These are phyloP conservation scores for Yarrowia phangngaensis DNA, from an alignment of 805 yeast species.

Conservation along the genomic window DNA sequence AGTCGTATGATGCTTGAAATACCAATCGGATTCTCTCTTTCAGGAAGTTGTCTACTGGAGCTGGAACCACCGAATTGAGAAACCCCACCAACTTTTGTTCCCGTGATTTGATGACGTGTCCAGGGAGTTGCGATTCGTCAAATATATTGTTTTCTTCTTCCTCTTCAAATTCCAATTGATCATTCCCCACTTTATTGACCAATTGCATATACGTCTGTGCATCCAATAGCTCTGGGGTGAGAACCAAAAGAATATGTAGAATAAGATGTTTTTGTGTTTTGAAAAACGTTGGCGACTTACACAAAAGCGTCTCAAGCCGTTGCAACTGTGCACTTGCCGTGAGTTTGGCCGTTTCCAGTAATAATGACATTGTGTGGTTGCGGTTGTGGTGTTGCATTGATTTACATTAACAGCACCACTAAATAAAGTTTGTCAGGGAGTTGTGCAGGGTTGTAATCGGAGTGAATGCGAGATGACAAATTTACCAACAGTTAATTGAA, in stretches of 20 bases:
- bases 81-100: background rate
- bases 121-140: background rate
- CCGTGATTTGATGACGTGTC: conserved; percentile 3
- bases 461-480: no score
- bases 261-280: background rate
- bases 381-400: background rate
- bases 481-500: no score
- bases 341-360: conserved; percentile 10
- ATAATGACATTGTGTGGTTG: background rate
- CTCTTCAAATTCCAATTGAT: conserved; percentile 7
- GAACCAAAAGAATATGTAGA: conserved; percentile 19
- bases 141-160: conserved; percentile 4
- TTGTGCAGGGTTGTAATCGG: no score
- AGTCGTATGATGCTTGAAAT: conserved; percentile 3
- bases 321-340: conserved; percentile 5
- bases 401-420: no score
- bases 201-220: conserved; percentile 8
- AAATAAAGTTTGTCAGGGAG: no score
- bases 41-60: conserved; percentile 7
- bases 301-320: conserved; percentile 9
- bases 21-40: conserved; percentile 17
- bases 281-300: conserved; percentile 6
- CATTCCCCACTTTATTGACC: conserved; percentile 11
- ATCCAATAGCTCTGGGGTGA: conserved; percentile 19
- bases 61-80: conserved; percentile 5